Percentiles rank a stretch among this genome's conserved stretches.
These are phyloP conservation scores for Colletotrichum echinochloae DNA, from an alignment of 2,329 filamentous ascomycete species.

Conservation along the genomic window DNA sequence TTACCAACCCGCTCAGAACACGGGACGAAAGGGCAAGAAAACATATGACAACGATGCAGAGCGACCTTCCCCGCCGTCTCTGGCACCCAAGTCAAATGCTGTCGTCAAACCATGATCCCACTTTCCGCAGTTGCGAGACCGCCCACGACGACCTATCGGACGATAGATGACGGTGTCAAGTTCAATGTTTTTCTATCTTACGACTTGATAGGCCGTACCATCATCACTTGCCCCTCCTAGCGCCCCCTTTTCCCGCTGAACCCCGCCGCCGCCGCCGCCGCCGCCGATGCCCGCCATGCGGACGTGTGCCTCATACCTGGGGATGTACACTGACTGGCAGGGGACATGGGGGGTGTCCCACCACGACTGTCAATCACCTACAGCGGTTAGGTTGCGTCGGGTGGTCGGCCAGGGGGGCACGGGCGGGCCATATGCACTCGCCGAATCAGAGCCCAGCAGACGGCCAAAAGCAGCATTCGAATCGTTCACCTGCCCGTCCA, in stretches of 20 bases:
- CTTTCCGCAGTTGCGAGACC: not conserved
- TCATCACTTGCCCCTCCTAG: not conserved
- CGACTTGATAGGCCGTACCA: not conserved
- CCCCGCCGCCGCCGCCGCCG: slow-evolving; percentile 2
- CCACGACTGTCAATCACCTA: slow-evolving; percentile 12
- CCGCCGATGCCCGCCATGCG: slow-evolving; percentile 17
- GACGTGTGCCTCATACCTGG: not conserved
- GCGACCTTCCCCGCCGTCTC: not conserved
- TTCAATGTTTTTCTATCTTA: not conserved
- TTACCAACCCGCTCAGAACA: slow-evolving; percentile 11
- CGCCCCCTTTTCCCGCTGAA: slow-evolving; percentile 3
- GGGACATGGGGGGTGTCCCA: not conserved
- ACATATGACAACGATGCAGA: not conserved
- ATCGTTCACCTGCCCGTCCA: not conserved
- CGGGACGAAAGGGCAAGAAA: not conserved
- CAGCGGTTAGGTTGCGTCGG: slow-evolving; percentile 19
- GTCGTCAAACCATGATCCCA: not conserved
- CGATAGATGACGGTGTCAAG: not conserved
- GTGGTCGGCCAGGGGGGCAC: slow-evolving; percentile 1
- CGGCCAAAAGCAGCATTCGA: slow-evolving; percentile 39
- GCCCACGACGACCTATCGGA: not conserved
- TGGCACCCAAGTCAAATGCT: not conserved
- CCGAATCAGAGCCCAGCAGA: slow-evolving; percentile 37
- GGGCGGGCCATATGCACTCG: slow-evolving; percentile 18
- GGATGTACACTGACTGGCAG: not conserved